These are phyloP conservation scores for Sphaerulina vaccinii DNA, from an alignment of 2,329 filamentous ascomycete genomes.

Conservation along the genomic window DNA sequence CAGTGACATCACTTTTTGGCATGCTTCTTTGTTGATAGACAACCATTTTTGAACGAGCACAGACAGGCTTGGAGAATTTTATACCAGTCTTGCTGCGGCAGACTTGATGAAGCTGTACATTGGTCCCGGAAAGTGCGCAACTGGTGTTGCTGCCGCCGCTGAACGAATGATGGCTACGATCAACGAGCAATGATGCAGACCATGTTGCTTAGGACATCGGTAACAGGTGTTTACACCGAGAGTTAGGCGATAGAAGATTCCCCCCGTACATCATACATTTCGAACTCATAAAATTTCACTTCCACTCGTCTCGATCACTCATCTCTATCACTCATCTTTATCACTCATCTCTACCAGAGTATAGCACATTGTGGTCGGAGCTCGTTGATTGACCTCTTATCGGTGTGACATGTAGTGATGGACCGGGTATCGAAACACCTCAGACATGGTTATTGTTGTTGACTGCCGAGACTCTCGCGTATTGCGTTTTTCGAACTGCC, in stretches of 20 bases:
- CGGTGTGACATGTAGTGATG: too few species aligned
- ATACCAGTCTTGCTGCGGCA: constrained; percentile 1
- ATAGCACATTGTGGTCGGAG: too few species aligned
- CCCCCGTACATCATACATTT: constrained; percentile 2
- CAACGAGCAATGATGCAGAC: constrained; percentile 17
- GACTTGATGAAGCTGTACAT: constrained; percentile 14
- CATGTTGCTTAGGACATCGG: constrained; percentile 5
- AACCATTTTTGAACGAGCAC: constrained; percentile 5
- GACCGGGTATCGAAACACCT: too few species aligned
- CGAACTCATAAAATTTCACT: not conserved
- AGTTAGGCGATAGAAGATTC: constrained; percentile 12
- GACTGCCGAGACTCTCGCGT: too few species aligned
- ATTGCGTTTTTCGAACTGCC: too few species aligned
- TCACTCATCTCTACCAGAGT: too few species aligned
- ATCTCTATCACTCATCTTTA: too few species aligned
- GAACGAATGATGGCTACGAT: constrained; percentile 15
- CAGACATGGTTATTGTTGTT: too few species aligned
- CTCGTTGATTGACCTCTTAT: too few species aligned
- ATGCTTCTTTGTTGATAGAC: constrained; percentile 25
- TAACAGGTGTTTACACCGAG: not conserved
- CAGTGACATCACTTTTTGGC: constrained; percentile 17
- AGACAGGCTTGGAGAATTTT: constrained; percentile 13
- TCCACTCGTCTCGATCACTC: too few species aligned
- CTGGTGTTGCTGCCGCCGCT: constrained; percentile 20
- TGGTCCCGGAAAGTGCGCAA: constrained; percentile 14